Conservation (phyloP, 1,139 yeast species). For the Suhomyces yuchorum region DNA sequence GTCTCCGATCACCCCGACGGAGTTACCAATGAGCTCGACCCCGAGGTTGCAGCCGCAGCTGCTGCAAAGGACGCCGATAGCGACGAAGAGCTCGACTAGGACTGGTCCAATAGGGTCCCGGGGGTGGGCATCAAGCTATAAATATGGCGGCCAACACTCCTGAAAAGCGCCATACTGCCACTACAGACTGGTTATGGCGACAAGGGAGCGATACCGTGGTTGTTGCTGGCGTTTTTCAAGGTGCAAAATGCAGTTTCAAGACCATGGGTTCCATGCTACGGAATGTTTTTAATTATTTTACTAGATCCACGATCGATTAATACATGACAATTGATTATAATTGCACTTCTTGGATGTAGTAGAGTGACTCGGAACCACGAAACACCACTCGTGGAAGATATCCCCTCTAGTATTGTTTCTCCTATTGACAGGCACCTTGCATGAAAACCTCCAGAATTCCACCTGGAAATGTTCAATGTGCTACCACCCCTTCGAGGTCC, state of each 20-base stretch:
- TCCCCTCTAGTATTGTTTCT: not conserved
- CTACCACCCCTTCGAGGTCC: not conserved
- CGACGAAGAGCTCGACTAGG: constrained; percentile 4
- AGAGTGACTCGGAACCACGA: not conserved
- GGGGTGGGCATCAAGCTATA: too few relatives aligned
- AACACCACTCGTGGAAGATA: not conserved
- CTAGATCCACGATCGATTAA: not conserved
- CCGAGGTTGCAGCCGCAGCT: constrained; percentile 19
- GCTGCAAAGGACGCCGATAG: constrained; percentile 6
- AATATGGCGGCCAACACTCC: too few relatives aligned
- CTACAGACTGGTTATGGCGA: too few relatives aligned
- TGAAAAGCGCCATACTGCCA: too few relatives aligned
- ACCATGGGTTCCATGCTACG: too few relatives aligned
- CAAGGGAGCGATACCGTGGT: too few relatives aligned
- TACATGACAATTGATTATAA: not conserved
- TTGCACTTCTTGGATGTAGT: too few relatives aligned
- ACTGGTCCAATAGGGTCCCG: too few relatives aligned
- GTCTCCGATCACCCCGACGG: constrained; percentile 47
- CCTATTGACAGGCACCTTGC: not conserved
- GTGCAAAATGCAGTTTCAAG: too few relatives aligned
- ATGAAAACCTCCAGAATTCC: not conserved
- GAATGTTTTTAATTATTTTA: too few relatives aligned
- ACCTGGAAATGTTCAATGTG: not conserved
- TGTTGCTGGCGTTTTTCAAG: too few relatives aligned
- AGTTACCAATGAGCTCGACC: constrained; percentile 38